A percentile compares a stretch with the other conserved stretches of the same genome.
Conservation (phyloP, 2,329 filamentous ascomycete genomes). For the Monosporascus ibericus region DNA sequence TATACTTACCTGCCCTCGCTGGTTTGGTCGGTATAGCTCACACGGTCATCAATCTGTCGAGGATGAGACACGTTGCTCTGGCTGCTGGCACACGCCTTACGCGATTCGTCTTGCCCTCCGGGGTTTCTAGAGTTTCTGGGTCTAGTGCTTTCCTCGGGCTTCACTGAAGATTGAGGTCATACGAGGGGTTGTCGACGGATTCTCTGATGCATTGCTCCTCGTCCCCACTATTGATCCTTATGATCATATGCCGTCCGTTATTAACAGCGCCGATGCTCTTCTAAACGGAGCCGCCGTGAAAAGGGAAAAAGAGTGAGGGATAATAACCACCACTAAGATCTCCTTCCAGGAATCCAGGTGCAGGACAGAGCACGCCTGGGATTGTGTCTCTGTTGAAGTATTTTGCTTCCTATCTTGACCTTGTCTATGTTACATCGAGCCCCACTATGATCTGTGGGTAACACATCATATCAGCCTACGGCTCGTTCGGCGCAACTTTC, state of each 20-base stretch:
- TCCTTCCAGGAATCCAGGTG: slow-evolving; percentile 10
- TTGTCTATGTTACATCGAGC: slow-evolving; percentile 23
- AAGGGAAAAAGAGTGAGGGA: background rate
- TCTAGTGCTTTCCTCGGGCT: no score
- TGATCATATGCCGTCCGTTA: background rate
- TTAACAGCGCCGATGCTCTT: background rate
- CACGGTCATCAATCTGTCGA: background rate
- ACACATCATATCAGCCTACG: slow-evolving; percentile 41
- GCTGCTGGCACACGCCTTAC: background rate
- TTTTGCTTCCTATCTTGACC: slow-evolving; percentile 12
- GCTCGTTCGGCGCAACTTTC: slow-evolving; percentile 40
- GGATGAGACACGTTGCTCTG: background rate
- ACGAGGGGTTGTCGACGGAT: no score
- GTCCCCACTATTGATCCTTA: background rate
- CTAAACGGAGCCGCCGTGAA: background rate
- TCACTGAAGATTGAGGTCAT: no score
- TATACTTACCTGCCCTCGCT: background rate
- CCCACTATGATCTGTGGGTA: slow-evolving; percentile 25
- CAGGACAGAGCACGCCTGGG: slow-evolving; percentile 9
- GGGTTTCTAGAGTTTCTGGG: background rate
- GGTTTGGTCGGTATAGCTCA: background rate
- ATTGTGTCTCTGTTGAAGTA: slow-evolving; percentile 10
- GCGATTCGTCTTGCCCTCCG: background rate
- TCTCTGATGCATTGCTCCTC: background rate
- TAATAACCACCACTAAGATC: slow-evolving; percentile 6